Conservation (phyloP, 768 basidiomycete genomes). For the Leccinellum rugosiceps region DNA sequence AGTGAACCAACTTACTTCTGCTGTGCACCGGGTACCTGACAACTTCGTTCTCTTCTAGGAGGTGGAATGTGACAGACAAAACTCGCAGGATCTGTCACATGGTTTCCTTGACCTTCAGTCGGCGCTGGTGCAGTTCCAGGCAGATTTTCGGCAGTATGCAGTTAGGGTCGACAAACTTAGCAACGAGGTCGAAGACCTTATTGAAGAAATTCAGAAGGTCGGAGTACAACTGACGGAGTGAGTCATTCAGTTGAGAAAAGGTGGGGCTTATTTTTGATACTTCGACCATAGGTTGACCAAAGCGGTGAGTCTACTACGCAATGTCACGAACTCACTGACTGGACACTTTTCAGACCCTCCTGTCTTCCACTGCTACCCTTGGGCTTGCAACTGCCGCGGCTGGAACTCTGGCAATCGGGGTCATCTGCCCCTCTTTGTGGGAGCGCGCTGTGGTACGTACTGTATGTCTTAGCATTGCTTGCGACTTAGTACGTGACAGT, state of each 20-base stretch:
- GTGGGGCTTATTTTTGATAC: neutral
- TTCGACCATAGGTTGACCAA: neutral
- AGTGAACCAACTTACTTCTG: neutral
- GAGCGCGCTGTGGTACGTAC: neutral
- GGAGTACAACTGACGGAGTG: neutral
- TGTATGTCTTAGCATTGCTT: neutral
- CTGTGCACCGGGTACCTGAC: neutral
- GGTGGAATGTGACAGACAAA: neutral
- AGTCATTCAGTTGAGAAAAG: neutral
- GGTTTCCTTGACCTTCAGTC: neutral
- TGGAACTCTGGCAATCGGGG: neutral
- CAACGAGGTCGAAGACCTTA: neutral
- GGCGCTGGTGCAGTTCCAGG: neutral
- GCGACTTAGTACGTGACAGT: neutral
- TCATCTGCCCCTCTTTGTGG: neutral
- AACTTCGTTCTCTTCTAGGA: neutral
- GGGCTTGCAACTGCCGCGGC: neutral
- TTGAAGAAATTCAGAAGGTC: neutral
- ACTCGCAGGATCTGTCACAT: neutral
- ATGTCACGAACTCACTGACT: neutral
- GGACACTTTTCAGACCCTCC: neutral
- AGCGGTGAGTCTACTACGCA: neutral
- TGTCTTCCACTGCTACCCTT: neutral
- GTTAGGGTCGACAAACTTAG: neutral
- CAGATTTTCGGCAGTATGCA: neutral